phyloP scores from a whole-genome alignment of 176 grass and related monocot species.

The Rhynchospora breviuscula region DNA sequence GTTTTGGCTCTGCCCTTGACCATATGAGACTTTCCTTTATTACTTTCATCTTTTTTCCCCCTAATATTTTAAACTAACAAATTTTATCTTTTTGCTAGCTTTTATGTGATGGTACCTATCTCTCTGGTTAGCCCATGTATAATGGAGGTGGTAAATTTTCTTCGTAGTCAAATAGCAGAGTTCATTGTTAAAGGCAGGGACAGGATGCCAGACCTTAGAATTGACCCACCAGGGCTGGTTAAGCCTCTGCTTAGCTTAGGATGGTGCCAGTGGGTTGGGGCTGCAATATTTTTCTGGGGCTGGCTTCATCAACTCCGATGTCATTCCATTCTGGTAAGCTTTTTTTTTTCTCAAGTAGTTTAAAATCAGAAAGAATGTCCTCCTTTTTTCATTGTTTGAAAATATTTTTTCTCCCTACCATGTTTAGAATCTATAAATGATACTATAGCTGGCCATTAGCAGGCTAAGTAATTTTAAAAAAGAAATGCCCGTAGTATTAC shows the following conservation, averaged over 20 bases:
- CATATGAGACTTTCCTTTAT: not conserved
- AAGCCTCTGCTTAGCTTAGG: conserved; percentile 65
- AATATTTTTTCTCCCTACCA: not conserved
- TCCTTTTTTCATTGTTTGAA: not conserved
- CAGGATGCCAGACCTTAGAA: conserved; percentile 61
- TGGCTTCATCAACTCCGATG: conserved; percentile 70
- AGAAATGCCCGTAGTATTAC: not conserved
- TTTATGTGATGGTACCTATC: conserved; percentile 57
- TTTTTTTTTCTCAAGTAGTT: conserved; percentile 12
- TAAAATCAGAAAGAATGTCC: conserved; percentile 5
- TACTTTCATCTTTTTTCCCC: not conserved
- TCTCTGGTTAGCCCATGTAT: conserved; percentile 74
- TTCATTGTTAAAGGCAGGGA: conserved; percentile 75
- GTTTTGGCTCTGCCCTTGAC: not conserved
- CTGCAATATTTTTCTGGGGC: conserved; percentile 69
- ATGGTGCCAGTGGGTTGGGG: conserved; percentile 72
- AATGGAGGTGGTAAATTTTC: conserved; percentile 48
- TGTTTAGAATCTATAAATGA: not conserved
- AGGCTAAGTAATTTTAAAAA: not conserved
- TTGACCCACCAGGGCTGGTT: conserved; percentile 45
- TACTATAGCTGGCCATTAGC: not conserved
- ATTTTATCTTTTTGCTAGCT: conserved; percentile 41
- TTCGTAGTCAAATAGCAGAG: conserved; percentile 50
- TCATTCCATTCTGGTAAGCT: conserved; percentile 85
- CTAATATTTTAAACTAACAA: conserved; percentile 16